phyloP scores from a whole-genome alignment of 1,139 yeast genomes.

The Pichia inconspicua region DNA sequence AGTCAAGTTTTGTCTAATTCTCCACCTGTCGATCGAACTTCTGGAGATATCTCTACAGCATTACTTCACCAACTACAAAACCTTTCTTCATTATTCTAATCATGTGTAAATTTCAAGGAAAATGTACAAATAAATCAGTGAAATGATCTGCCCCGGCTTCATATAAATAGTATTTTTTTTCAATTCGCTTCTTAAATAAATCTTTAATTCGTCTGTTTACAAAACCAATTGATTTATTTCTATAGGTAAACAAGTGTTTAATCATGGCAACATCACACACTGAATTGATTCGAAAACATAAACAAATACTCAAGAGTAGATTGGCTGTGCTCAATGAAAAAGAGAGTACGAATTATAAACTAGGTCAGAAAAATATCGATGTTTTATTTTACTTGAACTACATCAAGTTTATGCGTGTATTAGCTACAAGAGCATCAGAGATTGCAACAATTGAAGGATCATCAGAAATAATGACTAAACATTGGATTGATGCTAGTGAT shows the following conservation, averaged over 20 bases:
- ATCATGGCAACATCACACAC: slow-evolving; percentile 14
- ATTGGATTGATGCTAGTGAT: slow-evolving; percentile 28
- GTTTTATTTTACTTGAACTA: slow-evolving; percentile 42
- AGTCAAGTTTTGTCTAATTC: slow-evolving; percentile 1
- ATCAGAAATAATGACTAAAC: slow-evolving; percentile 31
- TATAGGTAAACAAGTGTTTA: too few species aligned
- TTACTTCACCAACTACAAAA: not conserved
- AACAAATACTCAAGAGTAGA: slow-evolving; percentile 9
- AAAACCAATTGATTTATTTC: too few species aligned
- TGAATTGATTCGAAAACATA: slow-evolving; percentile 12
- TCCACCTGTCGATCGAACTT: slow-evolving; percentile 7
- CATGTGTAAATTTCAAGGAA: too few species aligned
- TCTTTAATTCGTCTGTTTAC: too few species aligned
- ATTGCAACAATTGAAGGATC: slow-evolving; percentile 30
- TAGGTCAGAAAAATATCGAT: slow-evolving; percentile 21
- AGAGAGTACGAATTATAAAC: not conserved
- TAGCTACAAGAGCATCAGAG: slow-evolving; percentile 31
- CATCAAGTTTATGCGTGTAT: slow-evolving; percentile 36
- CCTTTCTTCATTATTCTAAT: not conserved
- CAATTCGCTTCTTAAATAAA: too few species aligned
- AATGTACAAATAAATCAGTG: too few species aligned
- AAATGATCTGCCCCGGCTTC: too few species aligned
- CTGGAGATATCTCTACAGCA: not conserved
- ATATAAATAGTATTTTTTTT: too few species aligned
- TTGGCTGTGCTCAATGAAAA: slow-evolving; percentile 7